Conservation (phyloP, 192 early-diverging fungal genomes). For the Podila epicladia region DNA sequence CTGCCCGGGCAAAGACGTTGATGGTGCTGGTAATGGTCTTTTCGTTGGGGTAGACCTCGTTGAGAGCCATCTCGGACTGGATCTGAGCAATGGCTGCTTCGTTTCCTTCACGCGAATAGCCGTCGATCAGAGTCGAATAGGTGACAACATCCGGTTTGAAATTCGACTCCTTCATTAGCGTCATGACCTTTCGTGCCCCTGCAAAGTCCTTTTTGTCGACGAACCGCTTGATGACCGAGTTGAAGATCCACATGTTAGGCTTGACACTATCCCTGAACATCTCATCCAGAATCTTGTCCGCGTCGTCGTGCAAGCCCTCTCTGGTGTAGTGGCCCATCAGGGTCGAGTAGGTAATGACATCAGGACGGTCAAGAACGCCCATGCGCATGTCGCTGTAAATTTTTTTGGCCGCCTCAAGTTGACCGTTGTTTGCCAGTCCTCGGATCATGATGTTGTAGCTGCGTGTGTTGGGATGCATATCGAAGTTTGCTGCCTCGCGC, state of each 20-base stretch:
- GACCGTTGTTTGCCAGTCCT: constrained; percentile 6
- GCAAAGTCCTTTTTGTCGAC: constrained; percentile 25
- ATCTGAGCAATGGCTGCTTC: constrained; percentile 40
- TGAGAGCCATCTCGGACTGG: constrained; percentile 33
- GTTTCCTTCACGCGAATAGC: constrained; percentile 31
- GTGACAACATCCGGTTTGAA: constrained; percentile 39
- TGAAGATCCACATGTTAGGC: constrained; percentile 48
- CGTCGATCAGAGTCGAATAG: constrained; percentile 44
- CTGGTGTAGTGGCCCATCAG: constrained; percentile 29
- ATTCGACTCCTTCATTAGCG: constrained; percentile 15
- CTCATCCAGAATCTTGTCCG: constrained; percentile 25
- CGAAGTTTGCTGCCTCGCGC: not conserved
- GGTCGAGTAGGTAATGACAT: constrained; percentile 36
- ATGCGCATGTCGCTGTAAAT: constrained; percentile 32
- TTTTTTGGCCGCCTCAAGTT: constrained; percentile 8
- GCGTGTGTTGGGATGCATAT: not conserved
- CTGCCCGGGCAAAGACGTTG: constrained; percentile 34
- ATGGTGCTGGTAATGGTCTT: constrained; percentile 41
- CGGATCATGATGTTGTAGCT: constrained; percentile 50
- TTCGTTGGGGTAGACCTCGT: constrained; percentile 33
- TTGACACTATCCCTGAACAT: constrained; percentile 35
- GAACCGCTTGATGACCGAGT: constrained; percentile 29
- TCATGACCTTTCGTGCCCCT: constrained; percentile 16
- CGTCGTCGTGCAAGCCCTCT: constrained; percentile 13
- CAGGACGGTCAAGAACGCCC: constrained; percentile 8